Evolutionary conservation across 2,329 filamentous ascomycete genomes (phyloP), one percentile per base, ranked within the genome.

Genomic region (Aspergillus sp.): DNA sequence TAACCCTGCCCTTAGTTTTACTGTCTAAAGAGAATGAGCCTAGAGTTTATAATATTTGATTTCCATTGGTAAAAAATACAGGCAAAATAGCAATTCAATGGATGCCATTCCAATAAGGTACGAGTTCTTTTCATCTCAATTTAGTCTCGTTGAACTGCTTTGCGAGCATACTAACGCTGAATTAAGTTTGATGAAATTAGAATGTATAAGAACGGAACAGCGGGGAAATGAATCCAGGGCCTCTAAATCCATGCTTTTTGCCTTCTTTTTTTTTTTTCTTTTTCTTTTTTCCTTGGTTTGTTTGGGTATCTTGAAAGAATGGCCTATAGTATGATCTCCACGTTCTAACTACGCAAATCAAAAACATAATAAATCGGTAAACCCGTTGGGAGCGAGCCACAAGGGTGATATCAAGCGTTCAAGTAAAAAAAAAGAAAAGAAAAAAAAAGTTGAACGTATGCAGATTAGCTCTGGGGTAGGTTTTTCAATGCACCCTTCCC

Each of bases 401-500:
- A n/a, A 37, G 5, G 4, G 4, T 37, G 19, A 44, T 31, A 19
- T 7, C 17, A 12, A 21, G 41, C 3, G 21, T 25, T 31, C 21
- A 44, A 17, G 40, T 21, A 14, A 19, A 43, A 21, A 6, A n/a
- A 6, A 21, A 14, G 9, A 14, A 21, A 43, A 21, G 25, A 6
- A 6, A 6, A 21, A 7, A 21, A 4, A 19, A 19, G 6, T 12
- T 25, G 19, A n/a, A 25, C 23, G 41, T 11, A 14, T 12, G 41
- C 23, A 44, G 5, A 21, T 70, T 59, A 76, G 62, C 70, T 83
- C 57, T 78, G 66, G 51, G 91, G 91, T 55, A 96, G 82, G 64
- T 86, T 88, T 44, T 84, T 84, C 74, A 90, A 82, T 64, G 87
- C 87, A 39, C 87, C 90, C 68, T 84, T 83, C 57, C 89, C 89